Conservation (phyloP, 106 monocot species). For the Amphibolis antarctica region DNA sequence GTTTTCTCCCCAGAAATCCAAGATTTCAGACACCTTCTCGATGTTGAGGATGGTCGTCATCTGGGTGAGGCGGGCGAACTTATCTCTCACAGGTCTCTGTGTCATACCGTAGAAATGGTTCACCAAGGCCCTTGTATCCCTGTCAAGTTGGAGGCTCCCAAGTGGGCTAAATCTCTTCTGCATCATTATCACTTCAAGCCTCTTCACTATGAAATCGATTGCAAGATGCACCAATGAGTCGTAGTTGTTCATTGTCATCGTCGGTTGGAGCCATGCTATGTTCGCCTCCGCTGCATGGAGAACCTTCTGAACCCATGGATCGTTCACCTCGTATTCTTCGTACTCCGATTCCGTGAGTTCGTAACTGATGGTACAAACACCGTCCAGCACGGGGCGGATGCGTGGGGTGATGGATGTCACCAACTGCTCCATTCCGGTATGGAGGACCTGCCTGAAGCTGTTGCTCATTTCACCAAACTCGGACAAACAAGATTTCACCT, state of each 20-base stretch:
- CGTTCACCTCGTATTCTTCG: conserved; percentile 90
- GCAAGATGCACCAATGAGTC: conserved; percentile 67
- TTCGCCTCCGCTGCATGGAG: conserved; percentile 59
- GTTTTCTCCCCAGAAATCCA: conserved; percentile 99
- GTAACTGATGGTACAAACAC: conserved; percentile 73
- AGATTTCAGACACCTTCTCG: conserved; percentile 85
- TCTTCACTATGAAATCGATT: conserved; percentile 86
- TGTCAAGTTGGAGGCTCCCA: conserved; percentile 87
- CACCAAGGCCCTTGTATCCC: conserved; percentile 80
- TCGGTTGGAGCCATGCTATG: conserved; percentile 62
- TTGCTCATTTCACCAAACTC: conserved; percentile 77
- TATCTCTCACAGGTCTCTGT: conserved; percentile 84
- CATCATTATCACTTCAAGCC: conserved; percentile 96
- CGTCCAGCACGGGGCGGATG: conserved; percentile 78
- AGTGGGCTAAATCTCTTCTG: conserved; percentile 94
- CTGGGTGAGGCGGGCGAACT: conserved; percentile 85
- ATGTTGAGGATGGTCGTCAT: conserved; percentile 83
- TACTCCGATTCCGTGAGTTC: conserved; percentile 85
- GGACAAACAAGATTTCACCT: conserved; percentile 79
- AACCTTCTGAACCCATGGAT: conserved; percentile 92
- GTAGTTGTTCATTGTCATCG: conserved; percentile 65
- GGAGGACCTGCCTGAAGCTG: conserved; percentile 43
- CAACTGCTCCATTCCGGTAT: conserved; percentile 69
- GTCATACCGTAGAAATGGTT: conserved; percentile 91
- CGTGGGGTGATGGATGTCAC: conserved; percentile 51